These are phyloP conservation scores for Wallacemonas rigidus DNA, from an alignment of 208 protist genomes.

Conservation along the genomic window DNA sequence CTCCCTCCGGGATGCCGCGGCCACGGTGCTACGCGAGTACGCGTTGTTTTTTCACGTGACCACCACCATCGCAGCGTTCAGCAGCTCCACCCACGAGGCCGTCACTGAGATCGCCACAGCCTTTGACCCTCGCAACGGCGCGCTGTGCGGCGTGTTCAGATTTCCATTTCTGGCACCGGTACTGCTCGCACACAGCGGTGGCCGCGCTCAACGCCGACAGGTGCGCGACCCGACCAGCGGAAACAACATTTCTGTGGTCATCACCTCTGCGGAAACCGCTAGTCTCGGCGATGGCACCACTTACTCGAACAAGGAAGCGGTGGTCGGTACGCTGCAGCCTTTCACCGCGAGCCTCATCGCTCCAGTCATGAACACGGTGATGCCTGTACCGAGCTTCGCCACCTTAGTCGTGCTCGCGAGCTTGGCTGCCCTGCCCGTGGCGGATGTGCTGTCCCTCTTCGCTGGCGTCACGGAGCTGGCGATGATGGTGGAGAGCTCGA, in stretches of 20 bases:
- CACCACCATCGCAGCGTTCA: conserved; percentile 22
- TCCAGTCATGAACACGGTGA: conserved; percentile 28
- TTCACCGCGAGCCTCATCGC: conserved; percentile 19
- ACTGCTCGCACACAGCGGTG: neutral
- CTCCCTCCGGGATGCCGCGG: conserved; percentile 21
- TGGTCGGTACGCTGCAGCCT: conserved; percentile 9
- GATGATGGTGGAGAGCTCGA: conserved; percentile 32
- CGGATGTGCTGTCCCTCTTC: conserved; percentile 31
- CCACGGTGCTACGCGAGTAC: conserved; percentile 30
- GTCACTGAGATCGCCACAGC: conserved; percentile 25
- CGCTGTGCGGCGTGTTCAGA: conserved; percentile 31
- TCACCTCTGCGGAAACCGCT: conserved; percentile 16
- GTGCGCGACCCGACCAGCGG: conserved; percentile 10
- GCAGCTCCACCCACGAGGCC: conserved; percentile 16
- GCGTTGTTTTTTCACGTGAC: conserved; percentile 42
- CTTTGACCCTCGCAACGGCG: conserved; percentile 24
- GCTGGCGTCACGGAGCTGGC: conserved; percentile 32
- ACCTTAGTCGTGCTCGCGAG: conserved; percentile 47
- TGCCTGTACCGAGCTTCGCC: conserved; percentile 24
- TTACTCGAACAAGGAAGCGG: conserved; percentile 16
- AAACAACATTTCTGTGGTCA: neutral
- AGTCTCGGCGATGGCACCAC: neutral
- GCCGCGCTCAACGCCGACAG: conserved; percentile 8
- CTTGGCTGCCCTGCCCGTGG: conserved; percentile 40
- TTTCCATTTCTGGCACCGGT: conserved; percentile 27